phyloP scores from a whole-genome alignment of 2,329 filamentous ascomycete species.

The Botryotinia narcissicola region DNA sequence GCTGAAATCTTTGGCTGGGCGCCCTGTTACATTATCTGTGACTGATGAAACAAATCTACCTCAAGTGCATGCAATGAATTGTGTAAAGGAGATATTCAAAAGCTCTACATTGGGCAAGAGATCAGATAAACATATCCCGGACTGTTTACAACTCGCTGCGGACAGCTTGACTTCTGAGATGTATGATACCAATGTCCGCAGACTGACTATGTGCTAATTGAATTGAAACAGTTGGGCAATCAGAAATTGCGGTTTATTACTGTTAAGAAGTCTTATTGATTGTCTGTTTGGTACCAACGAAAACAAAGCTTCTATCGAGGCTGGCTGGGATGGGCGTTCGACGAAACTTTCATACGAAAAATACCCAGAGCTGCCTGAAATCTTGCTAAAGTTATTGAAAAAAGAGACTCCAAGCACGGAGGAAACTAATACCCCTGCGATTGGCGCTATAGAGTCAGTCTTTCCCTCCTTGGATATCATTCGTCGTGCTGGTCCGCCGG shows the following conservation, averaged over 20 bases:
- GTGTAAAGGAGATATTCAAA: constrained; percentile 86
- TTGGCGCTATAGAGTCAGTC: constrained; percentile 62
- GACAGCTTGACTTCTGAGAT: constrained; percentile 75
- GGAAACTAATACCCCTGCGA: constrained; percentile 34
- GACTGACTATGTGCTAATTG: constrained; percentile 16
- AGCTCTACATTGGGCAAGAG: constrained; percentile 71
- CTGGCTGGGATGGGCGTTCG: constrained; percentile 62
- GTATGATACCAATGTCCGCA: constrained; percentile 44
- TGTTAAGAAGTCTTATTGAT: constrained; percentile 83
- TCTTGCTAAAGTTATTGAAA: constrained; percentile 62
- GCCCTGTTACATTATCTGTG: constrained; percentile 52
- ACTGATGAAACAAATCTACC: constrained; percentile 65
- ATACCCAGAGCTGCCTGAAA: constrained; percentile 62
- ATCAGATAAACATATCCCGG: constrained; percentile 71
- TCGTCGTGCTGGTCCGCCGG: constrained; percentile 66
- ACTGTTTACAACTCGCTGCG: constrained; percentile 75
- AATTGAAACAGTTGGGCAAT: constrained; percentile 71
- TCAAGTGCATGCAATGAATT: constrained; percentile 94
- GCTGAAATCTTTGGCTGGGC: constrained; percentile 57
- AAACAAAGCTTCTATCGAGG: constrained; percentile 61
- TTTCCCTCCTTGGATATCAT: constrained; percentile 83
- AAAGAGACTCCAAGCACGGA: constrained; percentile 24
- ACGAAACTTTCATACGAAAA: constrained; percentile 67
- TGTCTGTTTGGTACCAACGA: constrained; percentile 73
- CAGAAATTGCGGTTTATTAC: constrained; percentile 85